Evolutionary conservation across 148 eudicot species (phyloP).

Genomic region (Cornus kousa): DNA sequence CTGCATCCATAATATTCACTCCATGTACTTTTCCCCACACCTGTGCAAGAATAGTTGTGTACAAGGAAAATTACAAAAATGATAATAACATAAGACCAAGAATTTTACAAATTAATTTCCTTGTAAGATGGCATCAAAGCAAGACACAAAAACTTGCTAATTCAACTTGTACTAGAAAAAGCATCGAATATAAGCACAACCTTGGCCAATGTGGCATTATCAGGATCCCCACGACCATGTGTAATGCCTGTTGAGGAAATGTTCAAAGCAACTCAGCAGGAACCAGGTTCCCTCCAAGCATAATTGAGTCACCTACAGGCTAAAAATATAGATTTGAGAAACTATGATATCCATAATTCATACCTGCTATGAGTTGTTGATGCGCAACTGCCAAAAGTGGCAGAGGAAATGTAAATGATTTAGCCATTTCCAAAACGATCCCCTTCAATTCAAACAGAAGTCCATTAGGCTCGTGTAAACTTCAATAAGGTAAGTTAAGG

Average conservation of each 20-base stretch:
- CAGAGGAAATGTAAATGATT: conserved; percentile 83
- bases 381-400: conserved; percentile 91
- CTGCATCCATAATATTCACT: conserved; percentile 66
- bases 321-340: background rate
- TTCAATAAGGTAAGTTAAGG: background rate
- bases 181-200: conserved; percentile 27
- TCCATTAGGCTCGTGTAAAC: conserved; percentile 11
- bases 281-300: conserved; percentile 8
- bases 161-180: background rate
- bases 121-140: background rate
- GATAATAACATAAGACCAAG: too few relatives aligned
- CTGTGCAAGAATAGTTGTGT: conserved; percentile 34
- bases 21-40: conserved; percentile 77
- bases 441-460: conserved; percentile 51
- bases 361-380: conserved; percentile 95
- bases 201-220: conserved; percentile 56
- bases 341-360: conserved; percentile 1
- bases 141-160: background rate
- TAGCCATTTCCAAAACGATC: conserved; percentile 65
- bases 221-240: conserved; percentile 34
- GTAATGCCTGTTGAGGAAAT: conserved; percentile 50
- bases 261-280: conserved; percentile 16
- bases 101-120: conserved; percentile 6
- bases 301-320: background rate
- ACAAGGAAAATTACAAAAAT: background rate